Evolutionary conservation across 371 early-diverging fungal genomes (phyloP).

Genomic region (Rhizopus stolonifer): DNA sequence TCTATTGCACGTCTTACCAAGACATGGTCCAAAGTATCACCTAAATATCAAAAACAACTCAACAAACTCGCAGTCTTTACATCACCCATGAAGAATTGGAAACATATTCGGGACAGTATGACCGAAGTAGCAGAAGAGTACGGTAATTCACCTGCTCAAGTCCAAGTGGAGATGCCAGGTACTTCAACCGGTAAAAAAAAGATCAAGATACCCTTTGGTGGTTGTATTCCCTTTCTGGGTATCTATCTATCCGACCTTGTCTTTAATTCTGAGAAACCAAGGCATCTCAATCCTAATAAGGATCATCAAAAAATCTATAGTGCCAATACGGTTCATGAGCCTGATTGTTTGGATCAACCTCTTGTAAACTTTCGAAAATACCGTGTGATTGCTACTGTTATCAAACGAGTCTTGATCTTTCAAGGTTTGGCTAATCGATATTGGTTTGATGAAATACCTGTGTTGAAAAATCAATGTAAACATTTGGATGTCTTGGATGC

Average conservation of each 20-base stretch:
- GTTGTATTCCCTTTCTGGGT: constrained; percentile 64
- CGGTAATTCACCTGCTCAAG: constrained; percentile 42
- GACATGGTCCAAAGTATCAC: constrained; percentile 63
- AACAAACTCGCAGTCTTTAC: constrained; percentile 58
- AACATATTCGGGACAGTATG: constrained; percentile 66
- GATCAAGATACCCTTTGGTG: constrained; percentile 51
- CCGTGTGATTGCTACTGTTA: constrained; percentile 62
- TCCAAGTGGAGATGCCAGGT: constrained; percentile 41
- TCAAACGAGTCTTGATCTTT: constrained; percentile 62
- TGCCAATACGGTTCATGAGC: constrained; percentile 15
- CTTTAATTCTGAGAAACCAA: constrained; percentile 63
- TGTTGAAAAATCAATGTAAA: constrained; percentile 39
- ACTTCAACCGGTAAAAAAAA: constrained; percentile 23
- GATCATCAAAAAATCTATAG: constrained; percentile 29
- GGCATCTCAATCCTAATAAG: constrained; percentile 46
- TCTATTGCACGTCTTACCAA: constrained; percentile 57
- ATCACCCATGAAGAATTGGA: constrained; percentile 65
- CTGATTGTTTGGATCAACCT: constrained; percentile 37
- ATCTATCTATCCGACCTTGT: constrained; percentile 68
- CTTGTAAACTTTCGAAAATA: constrained; percentile 68
- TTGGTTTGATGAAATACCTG: constrained; percentile 49
- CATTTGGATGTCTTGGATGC: constrained; percentile 34
- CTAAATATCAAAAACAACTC: constrained; percentile 50
- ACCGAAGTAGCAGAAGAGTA: constrained; percentile 59
- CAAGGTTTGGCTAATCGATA: constrained; percentile 59